Evolutionary conservation across 306 rosid genomes (phyloP).

Genomic region (Acacia crassicarpa): DNA sequence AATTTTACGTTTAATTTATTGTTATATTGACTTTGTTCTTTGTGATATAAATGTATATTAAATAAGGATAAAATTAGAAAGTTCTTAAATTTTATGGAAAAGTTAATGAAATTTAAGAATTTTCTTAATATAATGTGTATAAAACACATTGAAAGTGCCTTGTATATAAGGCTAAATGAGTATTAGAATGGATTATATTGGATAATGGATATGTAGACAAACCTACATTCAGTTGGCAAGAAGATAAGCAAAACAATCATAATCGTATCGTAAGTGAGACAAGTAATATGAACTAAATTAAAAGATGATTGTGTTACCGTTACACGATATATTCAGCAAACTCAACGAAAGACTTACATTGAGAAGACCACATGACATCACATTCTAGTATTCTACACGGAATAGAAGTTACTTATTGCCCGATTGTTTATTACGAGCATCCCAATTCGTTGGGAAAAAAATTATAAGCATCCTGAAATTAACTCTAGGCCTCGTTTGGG

Average conservation of each 20-base stretch:
- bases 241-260: not conserved
- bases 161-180: too few species aligned
- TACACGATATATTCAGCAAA: not conserved
- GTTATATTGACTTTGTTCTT: too few species aligned
- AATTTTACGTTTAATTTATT: too few species aligned
- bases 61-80: too few species aligned
- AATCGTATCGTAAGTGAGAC: too few species aligned
- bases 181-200: too few species aligned
- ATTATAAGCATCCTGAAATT: not conserved
- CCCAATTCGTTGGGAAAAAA: not conserved
- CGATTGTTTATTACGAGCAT: not conserved
- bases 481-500: not conserved
- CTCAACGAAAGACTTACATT: not conserved
- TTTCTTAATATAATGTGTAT: too few species aligned
- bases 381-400: not conserved
- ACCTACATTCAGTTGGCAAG: not conserved
- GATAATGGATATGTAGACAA: not conserved
- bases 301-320: not conserved
- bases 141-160: too few species aligned
- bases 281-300: not conserved
- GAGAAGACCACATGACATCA: not conserved
- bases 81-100: too few species aligned
- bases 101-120: too few species aligned
- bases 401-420: not conserved
- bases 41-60: too few species aligned